phyloP scores from a whole-genome alignment of 495 filamentous ascomycete genomes.

The Rusavskia elegans region DNA sequence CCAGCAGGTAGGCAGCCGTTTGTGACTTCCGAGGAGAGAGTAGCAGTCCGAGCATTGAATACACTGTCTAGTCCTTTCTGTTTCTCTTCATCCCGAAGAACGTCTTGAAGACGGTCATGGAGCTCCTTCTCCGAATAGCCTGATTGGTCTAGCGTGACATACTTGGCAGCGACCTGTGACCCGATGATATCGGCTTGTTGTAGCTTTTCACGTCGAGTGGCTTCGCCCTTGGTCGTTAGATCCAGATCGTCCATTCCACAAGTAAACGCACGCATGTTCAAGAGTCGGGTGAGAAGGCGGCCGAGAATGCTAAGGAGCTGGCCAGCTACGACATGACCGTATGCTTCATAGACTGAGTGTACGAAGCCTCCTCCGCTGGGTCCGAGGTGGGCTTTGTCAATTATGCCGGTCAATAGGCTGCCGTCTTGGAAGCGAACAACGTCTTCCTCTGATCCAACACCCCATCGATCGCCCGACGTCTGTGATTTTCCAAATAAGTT shows the following conservation, averaged over 20 bases:
- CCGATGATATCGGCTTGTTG: conserved; percentile 57
- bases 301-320: conserved; percentile 78
- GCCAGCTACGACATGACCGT: conserved; percentile 74
- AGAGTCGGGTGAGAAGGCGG: conserved; percentile 71
- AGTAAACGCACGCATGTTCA: conserved; percentile 87
- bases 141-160: conserved; percentile 67
- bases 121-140: conserved; percentile 51
- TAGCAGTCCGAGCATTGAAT: conserved; percentile 52
- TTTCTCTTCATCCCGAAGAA: conserved; percentile 79
- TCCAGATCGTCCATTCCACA: conserved; percentile 95
- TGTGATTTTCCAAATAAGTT: conserved; percentile 65
- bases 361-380: conserved; percentile 75
- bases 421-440: conserved; percentile 75
- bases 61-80: conserved; percentile 75
- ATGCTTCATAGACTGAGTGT: conserved; percentile 83
- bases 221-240: conserved; percentile 69
- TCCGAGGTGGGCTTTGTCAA: conserved; percentile 93
- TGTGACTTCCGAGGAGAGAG: conserved; percentile 68
- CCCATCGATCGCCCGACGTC: conserved; percentile 63
- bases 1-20: conserved; percentile 61
- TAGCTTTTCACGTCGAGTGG: conserved; percentile 50
- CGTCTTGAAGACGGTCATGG: conserved; percentile 64
- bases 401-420: conserved; percentile 74
- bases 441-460: conserved; percentile 51
- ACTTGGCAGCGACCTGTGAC: conserved; percentile 69